phyloP scores from a whole-genome alignment of 2,329 filamentous ascomycete genomes.

The Cytospora paraplurivora region DNA sequence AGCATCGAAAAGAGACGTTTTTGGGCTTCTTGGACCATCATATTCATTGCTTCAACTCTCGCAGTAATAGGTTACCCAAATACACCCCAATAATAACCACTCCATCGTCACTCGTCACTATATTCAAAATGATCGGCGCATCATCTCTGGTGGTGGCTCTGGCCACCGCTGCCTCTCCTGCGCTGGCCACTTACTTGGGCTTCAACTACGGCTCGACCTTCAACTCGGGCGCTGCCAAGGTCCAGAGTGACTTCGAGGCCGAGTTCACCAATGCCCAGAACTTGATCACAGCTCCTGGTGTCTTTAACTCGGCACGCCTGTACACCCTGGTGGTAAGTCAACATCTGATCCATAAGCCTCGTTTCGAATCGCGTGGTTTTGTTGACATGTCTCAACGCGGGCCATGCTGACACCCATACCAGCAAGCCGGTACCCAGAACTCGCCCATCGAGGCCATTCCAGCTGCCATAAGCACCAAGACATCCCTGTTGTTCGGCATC shows the following conservation, averaged over 20 bases:
- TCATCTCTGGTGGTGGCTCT: conserved; percentile 23
- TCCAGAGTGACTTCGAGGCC: conserved; percentile 66
- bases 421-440: conserved; percentile 65
- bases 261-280: conserved; percentile 68
- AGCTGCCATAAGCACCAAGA: conserved; percentile 80
- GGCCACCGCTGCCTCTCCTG: conserved; percentile 22
- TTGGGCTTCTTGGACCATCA: conserved; percentile 15
- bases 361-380: conserved; percentile 1
- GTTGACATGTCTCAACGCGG: not conserved
- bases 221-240: conserved; percentile 61
- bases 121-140: conserved; percentile 21
- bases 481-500: conserved; percentile 76
- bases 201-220: conserved; percentile 75
- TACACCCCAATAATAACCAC: not conserved
- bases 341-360: not conserved
- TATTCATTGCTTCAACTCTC: conserved; percentile 6
- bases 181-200: conserved; percentile 52
- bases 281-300: conserved; percentile 63
- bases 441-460: conserved; percentile 73
- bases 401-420: conserved; percentile 17
- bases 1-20: conserved; percentile 13
- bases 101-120: not conserved
- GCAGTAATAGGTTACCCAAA: conserved; percentile 13
- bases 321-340: conserved; percentile 64
- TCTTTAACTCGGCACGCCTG: conserved; percentile 68